Evolutionary conservation across 2,329 filamentous ascomycete species (phyloP), one percentile per base, ranked within the genome.

Genomic region (Alternaria ethzedia): DNA sequence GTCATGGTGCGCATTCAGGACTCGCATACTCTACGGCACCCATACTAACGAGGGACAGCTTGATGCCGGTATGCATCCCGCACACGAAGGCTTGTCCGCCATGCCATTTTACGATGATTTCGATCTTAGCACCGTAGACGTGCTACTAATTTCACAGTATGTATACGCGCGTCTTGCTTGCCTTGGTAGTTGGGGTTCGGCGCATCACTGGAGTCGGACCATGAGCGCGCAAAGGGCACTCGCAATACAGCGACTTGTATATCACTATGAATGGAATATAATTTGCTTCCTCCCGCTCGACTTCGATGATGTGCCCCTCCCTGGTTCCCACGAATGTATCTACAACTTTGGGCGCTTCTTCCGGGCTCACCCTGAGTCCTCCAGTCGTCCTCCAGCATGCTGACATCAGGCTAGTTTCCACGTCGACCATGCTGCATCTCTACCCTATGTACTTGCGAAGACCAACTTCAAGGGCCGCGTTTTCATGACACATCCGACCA

Each of bases 131-230:
- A 97, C 93, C 2, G 94, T 99, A 70, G 96, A 99, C 80, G 91
- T 99, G 74, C 91, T 99, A 58, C 86, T 99, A 70, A 97, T 99
- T 77, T 98, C 94, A 89, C 96, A 99, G 96, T 98, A 96, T 92
- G 94, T 90, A 75, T 69, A 54, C 50, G 59, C 63, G 65, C 57
- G 51, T 66, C 60, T 66, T 67, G 63, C 54, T 59, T 70, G 63
- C 55, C 59, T 58, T 55, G 61, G 63, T 52, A 66, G 67, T 64
- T 57, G 66, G 69, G 59, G 45, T 59, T 59, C 60, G 75, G 76
- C 71, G 70, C 70, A 77, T 78, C 76, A 78, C 70, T 67, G 69
- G 66, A 73, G 75, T 77, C 71, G 71, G 70, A 72, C 67, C 58
- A 64, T 56, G 56, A 52, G 60, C 57, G 58, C 66, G 60, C 67